phyloP scores from a whole-genome alignment of 345 rosid genomes.

The Eucalyptus guilfoylei region DNA sequence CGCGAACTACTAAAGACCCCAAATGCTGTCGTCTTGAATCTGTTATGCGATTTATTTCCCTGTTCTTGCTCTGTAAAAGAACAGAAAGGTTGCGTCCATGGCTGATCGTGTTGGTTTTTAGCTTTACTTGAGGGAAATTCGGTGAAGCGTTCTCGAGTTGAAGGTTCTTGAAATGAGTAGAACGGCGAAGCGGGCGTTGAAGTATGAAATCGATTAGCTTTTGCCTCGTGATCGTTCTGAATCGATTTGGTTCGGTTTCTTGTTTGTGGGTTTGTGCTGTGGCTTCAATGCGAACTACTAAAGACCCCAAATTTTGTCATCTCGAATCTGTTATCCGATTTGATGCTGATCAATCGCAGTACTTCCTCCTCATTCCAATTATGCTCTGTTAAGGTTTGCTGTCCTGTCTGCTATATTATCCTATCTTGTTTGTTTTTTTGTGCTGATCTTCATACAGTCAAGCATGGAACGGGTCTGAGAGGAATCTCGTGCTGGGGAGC shows the following conservation, averaged over 20 bases:
- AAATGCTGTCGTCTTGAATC: background rate
- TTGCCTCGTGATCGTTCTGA: background rate
- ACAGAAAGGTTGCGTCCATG: background rate
- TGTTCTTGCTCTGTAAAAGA: no score
- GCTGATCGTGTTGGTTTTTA: background rate
- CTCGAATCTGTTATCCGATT: background rate
- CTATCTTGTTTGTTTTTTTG: rapidly evolving
- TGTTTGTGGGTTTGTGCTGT: background rate
- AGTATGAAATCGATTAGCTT: background rate
- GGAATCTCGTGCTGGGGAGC: background rate
- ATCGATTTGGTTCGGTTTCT: no score
- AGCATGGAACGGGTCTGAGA: background rate
- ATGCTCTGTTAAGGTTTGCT: background rate
- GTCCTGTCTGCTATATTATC: background rate
- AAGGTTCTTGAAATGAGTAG: background rate
- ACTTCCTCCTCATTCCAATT: background rate
- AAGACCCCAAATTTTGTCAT: background rate
- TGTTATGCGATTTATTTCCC: background rate
- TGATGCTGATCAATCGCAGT: rapidly evolving
- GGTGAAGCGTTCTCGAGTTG: no score
- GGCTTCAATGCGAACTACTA: background rate
- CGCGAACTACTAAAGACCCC: background rate
- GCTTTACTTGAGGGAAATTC: background rate
- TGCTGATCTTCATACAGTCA: background rate
- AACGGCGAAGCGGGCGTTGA: background rate